Base-by-base conservation (phyloP, 192 early-diverging fungal genomes). In the Pilobolus umbonatus region DNA sequence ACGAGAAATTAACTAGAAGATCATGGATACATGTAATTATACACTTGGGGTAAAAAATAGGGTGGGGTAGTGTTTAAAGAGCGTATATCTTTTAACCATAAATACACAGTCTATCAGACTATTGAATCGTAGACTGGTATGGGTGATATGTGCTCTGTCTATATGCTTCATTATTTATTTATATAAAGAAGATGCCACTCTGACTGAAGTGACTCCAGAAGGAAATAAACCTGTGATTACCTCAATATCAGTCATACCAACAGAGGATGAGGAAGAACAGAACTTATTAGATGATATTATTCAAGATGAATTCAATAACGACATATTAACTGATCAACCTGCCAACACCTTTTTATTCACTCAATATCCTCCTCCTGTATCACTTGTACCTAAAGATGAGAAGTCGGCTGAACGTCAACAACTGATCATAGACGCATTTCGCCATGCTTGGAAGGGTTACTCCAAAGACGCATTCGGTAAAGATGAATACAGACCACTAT, bases 401-500 rank as follows among this genome's bases (percentile, higher is more conserved):
- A 24, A 72, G 15, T 78, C 83, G 65, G 75, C 76, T 2, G 68
- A 71, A 25, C 79, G 88, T 30, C 79, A 80, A 31, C 24, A 77
- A 9, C 62, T 61, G 22, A 87, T 94, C 11, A 75, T 75, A 19
- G 72, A 62, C 1, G 89, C 91, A 3, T 88, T 93, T 49, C 77
- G 83, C 32, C 70, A 88, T 52, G 78, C 88, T n/a, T 94, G 90
- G 92, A 70, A 77, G 9, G 88, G 86, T 0, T 97, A 97, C 50
- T 59, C 68, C n/a, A 67, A 68, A 15, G 82, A 90, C 59, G 88
- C 88, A 0, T 93, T 87, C 75, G 91, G 91, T n/a, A 69, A 63
- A 29, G 95, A 97, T 57, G 91, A 95, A 68, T 86, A 94, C 47
- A 75, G 78, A 34, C 93, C 95, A 4, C 54, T 92, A 10, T 79